phyloP scores from a whole-genome alignment of 1,284 basidiomycete species.

The Pterulicium gracile region DNA sequence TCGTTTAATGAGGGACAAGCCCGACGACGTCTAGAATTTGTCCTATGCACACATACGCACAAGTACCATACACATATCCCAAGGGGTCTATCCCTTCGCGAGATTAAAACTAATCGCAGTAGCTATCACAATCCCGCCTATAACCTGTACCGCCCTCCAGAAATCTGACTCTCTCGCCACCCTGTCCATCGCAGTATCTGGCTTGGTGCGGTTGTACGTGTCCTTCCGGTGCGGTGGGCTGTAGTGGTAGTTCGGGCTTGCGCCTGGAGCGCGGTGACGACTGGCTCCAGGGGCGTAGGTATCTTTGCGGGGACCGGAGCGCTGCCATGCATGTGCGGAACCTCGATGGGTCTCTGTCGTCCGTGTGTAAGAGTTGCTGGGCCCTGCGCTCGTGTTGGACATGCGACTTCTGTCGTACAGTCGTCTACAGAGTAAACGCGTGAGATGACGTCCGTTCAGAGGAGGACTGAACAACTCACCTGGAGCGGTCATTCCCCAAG shows the following conservation, averaged over 20 bases:
- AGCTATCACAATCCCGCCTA: not conserved
- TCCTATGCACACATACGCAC: too few species aligned
- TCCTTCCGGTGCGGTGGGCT: not conserved
- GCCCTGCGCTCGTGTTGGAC: not conserved
- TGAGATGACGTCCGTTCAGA: not conserved
- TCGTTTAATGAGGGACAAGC: conserved; percentile 24
- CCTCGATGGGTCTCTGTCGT: conserved; percentile 1
- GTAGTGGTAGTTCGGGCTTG: not conserved
- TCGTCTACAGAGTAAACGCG: not conserved
- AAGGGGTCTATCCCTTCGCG: not conserved
- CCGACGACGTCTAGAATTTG: too few species aligned
- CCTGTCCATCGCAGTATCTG: not conserved
- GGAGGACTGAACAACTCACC: not conserved
- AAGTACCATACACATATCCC: too few species aligned
- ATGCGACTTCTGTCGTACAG: not conserved
- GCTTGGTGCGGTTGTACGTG: not conserved
- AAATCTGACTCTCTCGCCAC: not conserved
- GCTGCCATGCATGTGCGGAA: not conserved
- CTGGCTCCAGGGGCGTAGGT: not conserved
- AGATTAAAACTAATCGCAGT: not conserved
- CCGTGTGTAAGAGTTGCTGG: not conserved
- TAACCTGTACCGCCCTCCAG: not conserved
- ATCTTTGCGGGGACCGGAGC: too few species aligned
- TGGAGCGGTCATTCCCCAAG: not conserved
- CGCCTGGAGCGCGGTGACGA: not conserved